Percentiles rank a stretch among this genome's conserved stretches.
phyloP scores from a whole-genome alignment of 345 rosid genomes.

The Geranium rotundifolium region DNA sequence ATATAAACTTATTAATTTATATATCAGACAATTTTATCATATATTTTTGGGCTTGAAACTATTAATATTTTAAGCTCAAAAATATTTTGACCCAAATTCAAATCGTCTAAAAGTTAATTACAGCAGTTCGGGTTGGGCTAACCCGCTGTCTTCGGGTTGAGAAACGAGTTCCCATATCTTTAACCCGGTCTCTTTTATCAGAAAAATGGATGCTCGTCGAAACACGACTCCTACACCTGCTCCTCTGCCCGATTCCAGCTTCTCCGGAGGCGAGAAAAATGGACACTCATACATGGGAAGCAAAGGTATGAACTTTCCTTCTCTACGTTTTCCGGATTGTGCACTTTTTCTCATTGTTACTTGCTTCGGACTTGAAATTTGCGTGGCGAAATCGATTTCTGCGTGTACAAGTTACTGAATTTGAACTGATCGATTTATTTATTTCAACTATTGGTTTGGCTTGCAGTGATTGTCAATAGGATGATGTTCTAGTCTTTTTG shows the following conservation, averaged over 20 bases:
- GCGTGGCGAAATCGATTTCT: neutral
- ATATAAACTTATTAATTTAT: no score
- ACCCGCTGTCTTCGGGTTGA: no score
- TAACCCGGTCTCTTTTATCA: neutral
- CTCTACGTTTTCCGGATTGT: neutral
- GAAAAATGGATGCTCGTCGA: constrained; percentile 73
- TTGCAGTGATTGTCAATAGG: no score
- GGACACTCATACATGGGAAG: no score
- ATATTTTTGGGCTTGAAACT: no score
- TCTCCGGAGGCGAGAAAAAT: constrained; percentile 89
- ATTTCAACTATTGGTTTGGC: neutral
- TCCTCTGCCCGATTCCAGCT: constrained; percentile 34
- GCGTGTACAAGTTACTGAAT: neutral
- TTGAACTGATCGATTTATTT: neutral
- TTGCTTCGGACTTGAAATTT: neutral
- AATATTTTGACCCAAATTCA: no score
- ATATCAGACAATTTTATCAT: no score
- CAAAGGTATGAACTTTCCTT: constrained; percentile 55
- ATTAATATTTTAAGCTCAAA: no score
- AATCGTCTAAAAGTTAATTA: no score
- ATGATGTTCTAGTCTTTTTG: neutral
- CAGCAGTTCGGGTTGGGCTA: no score
- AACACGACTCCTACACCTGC: constrained; percentile 52
- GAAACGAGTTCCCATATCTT: no score
- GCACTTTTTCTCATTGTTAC: neutral